These are phyloP conservation scores for Vigna reflexopilosa DNA, from an alignment of 306 rosid genomes.

Conservation along the genomic window DNA sequence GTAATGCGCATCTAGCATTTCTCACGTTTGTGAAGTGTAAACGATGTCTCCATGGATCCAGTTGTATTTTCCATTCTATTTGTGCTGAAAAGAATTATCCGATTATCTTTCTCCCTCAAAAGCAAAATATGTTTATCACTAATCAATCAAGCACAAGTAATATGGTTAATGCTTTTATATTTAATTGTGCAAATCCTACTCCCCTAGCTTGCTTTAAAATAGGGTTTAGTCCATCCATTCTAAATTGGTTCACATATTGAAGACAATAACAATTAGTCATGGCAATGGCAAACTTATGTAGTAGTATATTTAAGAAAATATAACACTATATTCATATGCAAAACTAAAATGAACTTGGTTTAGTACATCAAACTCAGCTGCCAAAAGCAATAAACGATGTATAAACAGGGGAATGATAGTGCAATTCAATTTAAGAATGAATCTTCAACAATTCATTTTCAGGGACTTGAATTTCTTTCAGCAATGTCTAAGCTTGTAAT, in stretches of 20 bases:
- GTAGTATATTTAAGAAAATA: neutral
- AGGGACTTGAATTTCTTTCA: conserved; percentile 39
- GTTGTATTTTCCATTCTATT: conserved; percentile 8
- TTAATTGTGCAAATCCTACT: neutral
- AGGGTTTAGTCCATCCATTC: conserved; percentile 17
- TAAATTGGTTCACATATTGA: conserved; percentile 1
- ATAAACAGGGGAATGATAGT: neutral
- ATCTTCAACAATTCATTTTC: conserved; percentile 33
- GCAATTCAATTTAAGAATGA: conserved; percentile 24
- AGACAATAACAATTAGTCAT: neutral
- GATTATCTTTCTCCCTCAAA: neutral
- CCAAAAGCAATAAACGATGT: conserved; percentile 7
- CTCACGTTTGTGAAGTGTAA: conserved; percentile 1
- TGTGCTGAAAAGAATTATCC: conserved; percentile 19
- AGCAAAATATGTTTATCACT: neutral
- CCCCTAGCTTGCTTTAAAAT: neutral
- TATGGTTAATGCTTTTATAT: neutral
- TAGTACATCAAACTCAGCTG: conserved; percentile 14
- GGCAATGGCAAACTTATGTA: neutral
- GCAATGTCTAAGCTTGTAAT: conserved; percentile 48
- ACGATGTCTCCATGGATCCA: conserved; percentile 5
- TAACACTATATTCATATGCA: conserved; percentile 13
- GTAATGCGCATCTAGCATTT: neutral
- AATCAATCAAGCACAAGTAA: neutral
- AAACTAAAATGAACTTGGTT: conserved; percentile 33